Evolutionary conservation across 306 rosid species (phyloP), one percentile per base, ranked within the genome.

Genomic region (Canavalia gladiata): DNA sequence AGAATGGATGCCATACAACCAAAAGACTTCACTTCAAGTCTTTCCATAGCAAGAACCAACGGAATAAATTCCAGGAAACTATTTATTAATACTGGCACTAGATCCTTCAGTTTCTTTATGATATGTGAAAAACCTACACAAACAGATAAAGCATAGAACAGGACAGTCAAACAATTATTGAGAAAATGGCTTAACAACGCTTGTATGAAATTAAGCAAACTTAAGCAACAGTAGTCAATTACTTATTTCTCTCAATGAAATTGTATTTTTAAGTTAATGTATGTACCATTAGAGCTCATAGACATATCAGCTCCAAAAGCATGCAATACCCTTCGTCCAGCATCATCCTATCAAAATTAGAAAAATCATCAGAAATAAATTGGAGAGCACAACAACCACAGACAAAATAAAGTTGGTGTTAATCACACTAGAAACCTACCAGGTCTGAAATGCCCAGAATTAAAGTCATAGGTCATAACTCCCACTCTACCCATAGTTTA

Each of bases 21-120:
- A 87, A 87, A 91, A 56, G 90, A 85, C 65, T 84, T 94, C 59
- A 81, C 84, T 74, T 87, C 94, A 75, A 90, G 85, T 76, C 76
- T 67, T 59, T 84, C 81, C 42, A 28, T 83, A 68, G 85, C 71
- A 62, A 83, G 88, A 85, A 82, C 68, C 37, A 33, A 71, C 1
- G 89, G 86, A 82, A 86, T 78, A 79, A 91, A 91, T 76, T 91
- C 99, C 83, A 78, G 91, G 88, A 93, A 90, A 90, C 87, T 90
- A 85, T 85, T 85, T 43, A 89, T 79, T 79, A 95, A 85, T 59
- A 87, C 81, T 68, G 92, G 94, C 74, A 93, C 83, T 31, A 93
- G 83, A 76, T 91, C 89, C 85, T 86, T 88, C 76, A 93, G 78
- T 59, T 86, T 93, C 68, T 84, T 80, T 71, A 88, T 68, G 82